These are phyloP conservation scores for Vitis rotundifolia DNA, from an alignment of 164 flowering plant genomes.

Conservation along the genomic window DNA sequence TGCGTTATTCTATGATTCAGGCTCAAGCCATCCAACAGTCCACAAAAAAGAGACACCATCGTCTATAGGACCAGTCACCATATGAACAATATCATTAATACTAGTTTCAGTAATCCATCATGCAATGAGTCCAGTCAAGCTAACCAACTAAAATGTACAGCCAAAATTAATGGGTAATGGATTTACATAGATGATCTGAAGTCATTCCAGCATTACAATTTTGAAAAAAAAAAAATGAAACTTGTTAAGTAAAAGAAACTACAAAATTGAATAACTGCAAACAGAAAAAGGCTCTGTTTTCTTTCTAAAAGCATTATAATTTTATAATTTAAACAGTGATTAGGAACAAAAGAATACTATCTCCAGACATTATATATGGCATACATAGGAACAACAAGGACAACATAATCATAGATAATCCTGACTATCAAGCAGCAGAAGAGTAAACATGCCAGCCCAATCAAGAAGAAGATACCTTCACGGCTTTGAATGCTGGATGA, in stretches of 20 bases:
- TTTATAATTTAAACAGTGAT: slow-evolving; percentile 6
- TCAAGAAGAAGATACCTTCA: slow-evolving; percentile 23
- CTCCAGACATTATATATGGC: slow-evolving; percentile 5
- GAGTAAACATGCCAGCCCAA: not conserved
- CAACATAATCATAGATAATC: not conserved
- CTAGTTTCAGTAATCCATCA: no score
- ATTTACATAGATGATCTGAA: no score
- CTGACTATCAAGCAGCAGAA: not conserved
- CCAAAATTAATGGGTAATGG: no score
- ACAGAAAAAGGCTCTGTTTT: slow-evolving; percentile 1
- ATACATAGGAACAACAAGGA: slow-evolving; percentile 5
- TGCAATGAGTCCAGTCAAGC: no score
- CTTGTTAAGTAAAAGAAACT: not conserved
- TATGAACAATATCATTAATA: no score
- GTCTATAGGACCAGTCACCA: no score
- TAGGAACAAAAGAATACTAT: slow-evolving; percentile 28
- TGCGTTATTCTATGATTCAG: no score
- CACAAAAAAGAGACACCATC: no score
- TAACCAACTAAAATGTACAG: no score
- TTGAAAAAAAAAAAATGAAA: not conserved
- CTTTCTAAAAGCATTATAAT: slow-evolving; percentile 8
- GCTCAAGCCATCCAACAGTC: no score
- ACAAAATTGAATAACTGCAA: not conserved
- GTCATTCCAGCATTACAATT: not conserved
- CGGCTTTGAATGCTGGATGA: slow-evolving; percentile 33